Conservation (phyloP, 495 filamentous ascomycete genomes). For the Talaromyces proteolyticus region DNA sequence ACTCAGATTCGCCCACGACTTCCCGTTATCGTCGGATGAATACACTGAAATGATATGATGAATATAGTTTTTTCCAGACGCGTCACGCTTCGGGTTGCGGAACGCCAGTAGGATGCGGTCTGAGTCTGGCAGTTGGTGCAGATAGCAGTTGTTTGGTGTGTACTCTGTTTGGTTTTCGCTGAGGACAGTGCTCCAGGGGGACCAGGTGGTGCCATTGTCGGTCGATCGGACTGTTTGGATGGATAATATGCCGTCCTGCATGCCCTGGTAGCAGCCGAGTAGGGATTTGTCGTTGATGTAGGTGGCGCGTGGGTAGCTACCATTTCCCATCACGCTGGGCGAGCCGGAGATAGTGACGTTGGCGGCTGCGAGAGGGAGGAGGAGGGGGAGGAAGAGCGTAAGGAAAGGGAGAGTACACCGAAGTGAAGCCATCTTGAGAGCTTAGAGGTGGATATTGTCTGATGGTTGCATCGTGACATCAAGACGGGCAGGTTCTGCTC, state of each 20-base stretch:
- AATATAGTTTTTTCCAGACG: neutral
- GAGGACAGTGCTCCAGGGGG: neutral
- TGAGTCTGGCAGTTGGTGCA: slow-evolving; percentile 7
- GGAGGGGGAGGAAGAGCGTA: neutral
- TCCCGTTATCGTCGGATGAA: neutral
- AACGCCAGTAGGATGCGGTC: slow-evolving; percentile 6
- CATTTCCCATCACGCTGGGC: neutral
- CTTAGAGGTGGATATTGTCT: no score
- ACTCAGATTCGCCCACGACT: slow-evolving; percentile 2
- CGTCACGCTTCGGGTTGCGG: slow-evolving; percentile 3
- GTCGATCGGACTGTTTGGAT: slow-evolving; percentile 2
- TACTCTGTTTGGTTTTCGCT: neutral
- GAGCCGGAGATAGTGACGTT: neutral
- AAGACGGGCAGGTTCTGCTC: no score
- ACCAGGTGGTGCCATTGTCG: slow-evolving; percentile 6
- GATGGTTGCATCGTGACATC: no score
- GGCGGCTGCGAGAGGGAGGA: neutral
- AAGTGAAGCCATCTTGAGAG: neutral
- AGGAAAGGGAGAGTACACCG: no score
- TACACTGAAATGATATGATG: slow-evolving; percentile 3
- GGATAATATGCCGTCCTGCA: neutral
- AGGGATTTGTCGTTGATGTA: slow-evolving; percentile 5
- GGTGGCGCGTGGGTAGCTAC: slow-evolving; percentile 6
- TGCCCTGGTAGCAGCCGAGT: slow-evolving; percentile 3
- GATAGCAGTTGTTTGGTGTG: slow-evolving; percentile 5